These are phyloP conservation scores for Ustilago nuda DNA, from an alignment of 1,284 basidiomycete species.

Conservation along the genomic window DNA sequence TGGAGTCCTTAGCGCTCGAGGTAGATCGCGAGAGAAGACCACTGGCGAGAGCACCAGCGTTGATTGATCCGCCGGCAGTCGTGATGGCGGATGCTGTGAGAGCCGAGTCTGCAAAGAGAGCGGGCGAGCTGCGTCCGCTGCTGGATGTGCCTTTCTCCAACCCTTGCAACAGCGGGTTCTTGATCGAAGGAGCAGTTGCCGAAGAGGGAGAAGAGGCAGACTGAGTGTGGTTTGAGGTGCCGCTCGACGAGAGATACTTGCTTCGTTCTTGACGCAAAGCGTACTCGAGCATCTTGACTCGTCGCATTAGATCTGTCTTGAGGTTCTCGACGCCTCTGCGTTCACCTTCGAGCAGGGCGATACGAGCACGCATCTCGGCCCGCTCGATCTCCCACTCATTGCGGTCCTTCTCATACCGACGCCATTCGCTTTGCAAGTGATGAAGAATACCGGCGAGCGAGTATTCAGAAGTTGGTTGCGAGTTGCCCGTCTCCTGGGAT, in stretches of 20 bases:
- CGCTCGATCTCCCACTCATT: slow-evolving; percentile 99
- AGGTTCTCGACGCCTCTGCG: slow-evolving; percentile 95
- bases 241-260: slow-evolving; percentile 45
- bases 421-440: slow-evolving; percentile 97
- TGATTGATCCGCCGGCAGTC: slow-evolving; percentile 26
- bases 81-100: slow-evolving; percentile 22
- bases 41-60: slow-evolving; percentile 24
- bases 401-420: slow-evolving; percentile 88
- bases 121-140: slow-evolving; percentile 60
- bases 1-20: slow-evolving; percentile 80
- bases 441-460: slow-evolving; percentile 94
- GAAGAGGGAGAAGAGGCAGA: slow-evolving; percentile 29
- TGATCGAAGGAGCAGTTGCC: slow-evolving; percentile 40
- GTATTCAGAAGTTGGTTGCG: slow-evolving; percentile 56
- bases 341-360: slow-evolving; percentile 97
- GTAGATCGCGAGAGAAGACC: slow-evolving; percentile 42
- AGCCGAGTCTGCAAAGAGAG: slow-evolving; percentile 32
- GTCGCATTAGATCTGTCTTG: slow-evolving; percentile 91
- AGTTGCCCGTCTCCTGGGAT: slow-evolving; percentile 43
- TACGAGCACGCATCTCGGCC: slow-evolving; percentile 97
- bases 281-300: slow-evolving; percentile 98
- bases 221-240: slow-evolving; percentile 12
- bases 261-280: slow-evolving; percentile 79
- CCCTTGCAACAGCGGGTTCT: slow-evolving; percentile 45
- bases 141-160: slow-evolving; percentile 48